These are phyloP conservation scores for Hypoxylon sp. DNA, from an alignment of 2,329 filamentous ascomycete genomes.

Conservation along the genomic window DNA sequence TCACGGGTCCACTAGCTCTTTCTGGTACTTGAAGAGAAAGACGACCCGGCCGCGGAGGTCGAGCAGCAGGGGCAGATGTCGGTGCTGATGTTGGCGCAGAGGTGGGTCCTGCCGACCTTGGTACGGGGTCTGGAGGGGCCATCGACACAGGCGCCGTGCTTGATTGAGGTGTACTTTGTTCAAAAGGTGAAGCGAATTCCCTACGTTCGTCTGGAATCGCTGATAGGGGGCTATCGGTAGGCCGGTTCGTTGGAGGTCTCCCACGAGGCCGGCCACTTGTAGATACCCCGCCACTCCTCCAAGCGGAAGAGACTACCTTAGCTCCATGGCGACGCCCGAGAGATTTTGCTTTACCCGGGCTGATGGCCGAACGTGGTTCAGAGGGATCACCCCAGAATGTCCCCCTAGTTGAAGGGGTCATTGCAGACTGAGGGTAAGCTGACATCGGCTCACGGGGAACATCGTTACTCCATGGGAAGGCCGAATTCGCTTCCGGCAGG, in stretches of 20 bases:
- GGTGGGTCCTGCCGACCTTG: constrained; percentile 44
- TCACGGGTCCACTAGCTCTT: constrained; percentile 70
- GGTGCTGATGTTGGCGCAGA: constrained; percentile 35
- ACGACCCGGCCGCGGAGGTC: constrained; percentile 60
- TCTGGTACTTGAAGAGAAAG: constrained; percentile 74
- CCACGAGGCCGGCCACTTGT: constrained; percentile 80
- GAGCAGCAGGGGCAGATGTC: constrained; percentile 42
- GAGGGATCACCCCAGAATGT: constrained; percentile 67
- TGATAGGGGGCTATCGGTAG: constrained; percentile 74
- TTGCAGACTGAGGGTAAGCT: constrained; percentile 82
- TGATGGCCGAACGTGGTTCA: constrained; percentile 81
- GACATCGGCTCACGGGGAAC: constrained; percentile 71
- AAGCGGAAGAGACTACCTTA: constrained; percentile 89
- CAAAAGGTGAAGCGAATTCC: constrained; percentile 52
- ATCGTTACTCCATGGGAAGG: constrained; percentile 65
- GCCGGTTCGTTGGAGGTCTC: constrained; percentile 78
- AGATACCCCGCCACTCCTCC: constrained; percentile 76
- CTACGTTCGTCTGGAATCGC: constrained; percentile 74
- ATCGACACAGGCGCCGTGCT: constrained; percentile 46
- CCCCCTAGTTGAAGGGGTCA: constrained; percentile 72
- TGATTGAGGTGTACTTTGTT: constrained; percentile 41
- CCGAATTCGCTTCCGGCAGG: constrained; percentile 52
- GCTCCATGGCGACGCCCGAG: constrained; percentile 78
- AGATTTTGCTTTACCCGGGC: constrained; percentile 69
- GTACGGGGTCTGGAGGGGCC: constrained; percentile 46